phyloP scores from a whole-genome alignment of 345 rosid species.

The Boechera retrofracta region DNA sequence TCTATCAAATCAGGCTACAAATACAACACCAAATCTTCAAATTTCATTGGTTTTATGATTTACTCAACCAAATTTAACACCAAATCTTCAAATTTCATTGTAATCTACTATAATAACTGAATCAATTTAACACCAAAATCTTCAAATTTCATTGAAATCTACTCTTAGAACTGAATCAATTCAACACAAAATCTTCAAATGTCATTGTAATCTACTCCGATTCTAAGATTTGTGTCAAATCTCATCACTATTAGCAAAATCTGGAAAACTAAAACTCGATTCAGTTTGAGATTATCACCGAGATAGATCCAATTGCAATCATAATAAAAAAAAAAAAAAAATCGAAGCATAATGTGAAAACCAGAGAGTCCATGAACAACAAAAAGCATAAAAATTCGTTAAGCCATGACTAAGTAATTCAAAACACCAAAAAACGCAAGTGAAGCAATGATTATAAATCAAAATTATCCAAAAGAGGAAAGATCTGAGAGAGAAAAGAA shows the following conservation, averaged over 20 bases:
- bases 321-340: not conserved
- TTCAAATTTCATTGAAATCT: not conserved
- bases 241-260: not conserved
- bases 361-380: not conserved
- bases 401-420: not conserved
- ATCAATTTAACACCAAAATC: not conserved
- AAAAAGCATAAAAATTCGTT: not conserved
- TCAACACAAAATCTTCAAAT: not conserved
- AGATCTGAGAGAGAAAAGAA: constrained; percentile 37
- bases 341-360: not conserved
- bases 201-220: not conserved
- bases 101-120: not conserved
- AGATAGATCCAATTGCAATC: not conserved
- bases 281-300: not conserved
- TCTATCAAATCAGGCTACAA: not conserved
- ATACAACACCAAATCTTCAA: not conserved
- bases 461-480: not conserved
- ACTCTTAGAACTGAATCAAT: not conserved
- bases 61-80: not conserved
- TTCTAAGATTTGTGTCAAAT: not conserved
- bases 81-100: not conserved
- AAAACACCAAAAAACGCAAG: not conserved
- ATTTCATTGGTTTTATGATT: not conserved
- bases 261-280: not conserved
- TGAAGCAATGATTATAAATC: not conserved